Evolutionary conservation across 306 rosid genomes (phyloP).

Genomic region (Glycyrrhiza uralensis): DNA sequence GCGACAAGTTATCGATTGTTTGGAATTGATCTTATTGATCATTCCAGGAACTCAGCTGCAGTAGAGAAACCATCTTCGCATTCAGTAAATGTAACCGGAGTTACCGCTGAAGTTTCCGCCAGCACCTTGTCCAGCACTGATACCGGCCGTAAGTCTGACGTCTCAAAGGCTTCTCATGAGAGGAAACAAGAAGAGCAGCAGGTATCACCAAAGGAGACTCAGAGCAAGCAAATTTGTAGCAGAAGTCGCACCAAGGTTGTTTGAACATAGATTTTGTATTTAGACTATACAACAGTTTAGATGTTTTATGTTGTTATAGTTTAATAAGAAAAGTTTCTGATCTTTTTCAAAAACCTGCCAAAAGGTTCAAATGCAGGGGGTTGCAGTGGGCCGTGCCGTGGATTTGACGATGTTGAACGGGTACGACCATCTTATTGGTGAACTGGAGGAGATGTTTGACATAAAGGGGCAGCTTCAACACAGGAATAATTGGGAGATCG

Average conservation of each 20-base stretch:
- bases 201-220: conserved; percentile 49
- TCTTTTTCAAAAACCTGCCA: conserved; percentile 22
- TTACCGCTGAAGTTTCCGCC: conserved; percentile 40
- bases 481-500: conserved; percentile 70
- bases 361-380: conserved; percentile 97
- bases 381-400: conserved; percentile 95
- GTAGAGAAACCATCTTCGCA: conserved; percentile 39
- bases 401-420: conserved; percentile 81
- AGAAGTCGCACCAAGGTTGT: conserved; percentile 97
- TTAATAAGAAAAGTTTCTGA: conserved; percentile 26
- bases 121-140: conserved; percentile 44
- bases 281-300: not conserved
- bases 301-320: not conserved
- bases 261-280: not conserved
- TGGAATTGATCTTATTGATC: conserved; percentile 64
- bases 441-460: conserved; percentile 84
- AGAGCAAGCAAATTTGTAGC: conserved; percentile 56
- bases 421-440: conserved; percentile 69
- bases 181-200: conserved; percentile 44
- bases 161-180: conserved; percentile 51
- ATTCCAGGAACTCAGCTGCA: conserved; percentile 32
- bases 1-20: conserved; percentile 62
- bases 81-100: conserved; percentile 15
- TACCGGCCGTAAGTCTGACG: conserved; percentile 50
- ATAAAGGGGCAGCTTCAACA: conserved; percentile 71